Evolutionary conservation across 2,329 filamentous ascomycete genomes (phyloP), one percentile per base, ranked within the genome.

Genomic region (Venturia nashicola): DNA sequence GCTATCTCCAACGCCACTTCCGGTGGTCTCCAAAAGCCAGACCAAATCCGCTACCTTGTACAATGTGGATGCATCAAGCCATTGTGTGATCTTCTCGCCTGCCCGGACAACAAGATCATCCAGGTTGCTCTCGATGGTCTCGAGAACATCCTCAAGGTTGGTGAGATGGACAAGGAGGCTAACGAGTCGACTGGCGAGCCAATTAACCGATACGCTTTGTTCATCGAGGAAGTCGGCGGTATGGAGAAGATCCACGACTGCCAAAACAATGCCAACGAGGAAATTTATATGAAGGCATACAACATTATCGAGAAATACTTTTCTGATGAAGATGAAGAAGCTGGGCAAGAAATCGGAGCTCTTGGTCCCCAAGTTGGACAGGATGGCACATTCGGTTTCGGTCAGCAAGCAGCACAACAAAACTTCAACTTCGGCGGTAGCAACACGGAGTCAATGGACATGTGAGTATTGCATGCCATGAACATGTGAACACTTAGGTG

Each of bases 221-320:
- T 96, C 79, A 99, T 99, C 69, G 94, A 99, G 79, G 94, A 99
- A 78, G 96, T 92, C 70, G 91, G 91, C 72, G 94, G 94, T 69
- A 99, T 99, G 94, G 94, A 97, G 82, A 97, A 97, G 87, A 97
- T 99, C 70, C 94, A 99, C 79, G 93, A 97, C 71, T 97, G 94
- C 85, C 94, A 99, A 82, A 97, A 95, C 82, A 99, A 99, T 72
- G 93, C 93, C 81, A 99, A 99, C 79, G 94, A 99, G 80, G 94
- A 99, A 79, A 99, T 99, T 71, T 99, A 99, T 83, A 97, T 99
- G 93, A 99, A 99, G 86, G 94, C 94, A 0, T 99, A 97, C 84
- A 97, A 96, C 84, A 99, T 99, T 78, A 99, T 99, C 70, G 94
- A 99, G 83, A 97, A 97, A 82, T 99, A 99, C 84, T 99, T 99